Base-by-base conservation (phyloP, 1,284 basidiomycete species). In the Cutaneotrichosporon mucoides region DNA sequence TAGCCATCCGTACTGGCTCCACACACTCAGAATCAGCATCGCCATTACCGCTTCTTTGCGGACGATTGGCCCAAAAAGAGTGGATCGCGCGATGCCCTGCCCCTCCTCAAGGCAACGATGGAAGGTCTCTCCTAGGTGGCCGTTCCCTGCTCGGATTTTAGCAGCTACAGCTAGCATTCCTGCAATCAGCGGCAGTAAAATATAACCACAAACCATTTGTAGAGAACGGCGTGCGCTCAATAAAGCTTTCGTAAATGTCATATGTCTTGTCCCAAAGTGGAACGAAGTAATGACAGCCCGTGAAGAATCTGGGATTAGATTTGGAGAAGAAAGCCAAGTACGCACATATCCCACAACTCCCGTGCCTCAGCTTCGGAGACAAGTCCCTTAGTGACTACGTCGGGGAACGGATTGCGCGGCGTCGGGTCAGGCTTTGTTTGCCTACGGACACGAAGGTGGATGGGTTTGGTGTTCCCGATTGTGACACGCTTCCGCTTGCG, bases 41-140 rank as follows among this genome's bases (percentile, higher is more conserved):
- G 91, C 91, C 84, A 93, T 91, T 34, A 95, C 92, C 40, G 92
- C 92, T 79, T 95, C 92, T 77, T 95, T 95, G 70, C 90, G 83
- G 15, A 92, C 90, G 37, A 94, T 86, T 49, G 92, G 92, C 11
- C 91, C 90, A 71, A 95, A 95, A 53, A 96, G 82, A 10, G 91
- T 92, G 13, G 89, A 92, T 46, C 92, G 85, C 42, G 92, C 93
- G 65, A 95, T 94, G 47, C 91, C 90, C 75, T 95, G 92, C 6
- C 92, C 92, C 77, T 95, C 92, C 72, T 94, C 91, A 48, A 95
- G 82, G 72, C 89, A 91, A 70, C 86, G 87, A 79, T 92, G 92
- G 77, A 93, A 94, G 1, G 91, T 88, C 36, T 86, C 82, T 55
- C 85, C 87, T 24, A 92, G 84, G 24, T 88, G 87, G 57, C 89